Evolutionary conservation across 441 rosid species (phyloP).

Genomic region (Pelargonium exstipulatum): DNA sequence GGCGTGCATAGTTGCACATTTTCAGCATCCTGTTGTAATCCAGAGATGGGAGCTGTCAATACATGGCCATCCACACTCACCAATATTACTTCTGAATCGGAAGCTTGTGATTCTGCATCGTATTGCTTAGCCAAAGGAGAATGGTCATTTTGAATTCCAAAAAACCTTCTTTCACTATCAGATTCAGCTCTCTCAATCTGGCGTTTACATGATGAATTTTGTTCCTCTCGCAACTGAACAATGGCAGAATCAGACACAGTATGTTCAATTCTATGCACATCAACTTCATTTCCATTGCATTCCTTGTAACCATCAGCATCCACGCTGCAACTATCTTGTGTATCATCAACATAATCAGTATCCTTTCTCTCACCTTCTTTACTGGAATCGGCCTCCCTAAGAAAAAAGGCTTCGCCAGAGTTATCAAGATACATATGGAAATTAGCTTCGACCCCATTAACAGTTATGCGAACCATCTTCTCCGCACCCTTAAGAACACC

Average conservation of each 20-base stretch:
- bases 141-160: slow-evolving; percentile 62
- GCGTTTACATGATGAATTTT: slow-evolving; percentile 27
- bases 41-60: slow-evolving; percentile 65
- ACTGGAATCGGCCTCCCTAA: slow-evolving; percentile 54
- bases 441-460: slow-evolving; percentile 66
- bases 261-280: slow-evolving; percentile 47
- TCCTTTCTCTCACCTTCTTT: slow-evolving; percentile 24
- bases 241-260: slow-evolving; percentile 57
- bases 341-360: slow-evolving; percentile 14
- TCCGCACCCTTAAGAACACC: slow-evolving; percentile 82
- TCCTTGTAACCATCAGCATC: slow-evolving; percentile 14
- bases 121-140: slow-evolving; percentile 39
- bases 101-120: slow-evolving; percentile 41
- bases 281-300: slow-evolving; percentile 20
- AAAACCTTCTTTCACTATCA: slow-evolving; percentile 50
- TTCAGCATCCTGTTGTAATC: slow-evolving; percentile 52
- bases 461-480: slow-evolving; percentile 63
- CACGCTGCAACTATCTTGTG: slow-evolving; percentile 16
- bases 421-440: slow-evolving; percentile 89
- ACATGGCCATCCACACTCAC: slow-evolving; percentile 79
- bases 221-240: slow-evolving; percentile 37
- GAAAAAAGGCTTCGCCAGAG: slow-evolving; percentile 84
- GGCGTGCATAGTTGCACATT: slow-evolving; percentile 52
- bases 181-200: slow-evolving; percentile 66
- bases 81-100: slow-evolving; percentile 66